Evolutionary conservation across 495 filamentous ascomycete species (phyloP).

Genomic region (Hypoxylon perforatum): DNA sequence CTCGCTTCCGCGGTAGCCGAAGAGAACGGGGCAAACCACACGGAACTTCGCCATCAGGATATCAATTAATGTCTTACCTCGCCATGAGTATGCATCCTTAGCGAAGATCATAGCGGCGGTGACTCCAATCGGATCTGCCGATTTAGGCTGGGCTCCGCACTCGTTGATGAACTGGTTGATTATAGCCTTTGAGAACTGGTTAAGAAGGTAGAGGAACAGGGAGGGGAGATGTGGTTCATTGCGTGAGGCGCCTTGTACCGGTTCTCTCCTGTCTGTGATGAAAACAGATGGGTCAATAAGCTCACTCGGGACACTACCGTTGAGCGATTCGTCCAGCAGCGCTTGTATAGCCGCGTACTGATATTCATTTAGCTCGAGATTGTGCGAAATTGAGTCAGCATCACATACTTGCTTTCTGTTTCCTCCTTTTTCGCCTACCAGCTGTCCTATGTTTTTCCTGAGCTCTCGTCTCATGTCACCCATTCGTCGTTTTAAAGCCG

Average conservation of each 20-base stretch:
- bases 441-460: slow-evolving; percentile 76
- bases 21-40: slow-evolving; percentile 83
- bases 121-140: slow-evolving; percentile 86
- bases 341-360: slow-evolving; percentile 60
- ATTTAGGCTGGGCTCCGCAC: slow-evolving; percentile 71
- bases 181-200: slow-evolving; percentile 81
- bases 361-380: slow-evolving; percentile 18
- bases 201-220: slow-evolving; percentile 83
- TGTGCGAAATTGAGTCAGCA: background rate
- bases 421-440: slow-evolving; percentile 70
- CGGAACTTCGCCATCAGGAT: slow-evolving; percentile 90
- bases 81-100: slow-evolving; percentile 70
- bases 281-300: slow-evolving; percentile 75
- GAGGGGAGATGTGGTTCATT: slow-evolving; percentile 69
- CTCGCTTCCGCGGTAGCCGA: slow-evolving; percentile 82
- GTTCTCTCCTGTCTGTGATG: slow-evolving; percentile 66
- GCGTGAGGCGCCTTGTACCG: slow-evolving; percentile 61
- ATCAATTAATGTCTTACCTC: slow-evolving; percentile 79
- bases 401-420: slow-evolving; percentile 69
- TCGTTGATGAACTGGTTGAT: slow-evolving; percentile 82
- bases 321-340: slow-evolving; percentile 53
- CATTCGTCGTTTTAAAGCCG: slow-evolving; percentile 68
- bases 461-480: slow-evolving; percentile 81
- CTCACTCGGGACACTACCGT: slow-evolving; percentile 60
- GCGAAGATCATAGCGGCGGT: slow-evolving; percentile 80